A percentile compares a stretch with the other conserved stretches of the same genome.
phyloP scores from a whole-genome alignment of 148 eudicot genomes.

The Rhododendron molle region DNA sequence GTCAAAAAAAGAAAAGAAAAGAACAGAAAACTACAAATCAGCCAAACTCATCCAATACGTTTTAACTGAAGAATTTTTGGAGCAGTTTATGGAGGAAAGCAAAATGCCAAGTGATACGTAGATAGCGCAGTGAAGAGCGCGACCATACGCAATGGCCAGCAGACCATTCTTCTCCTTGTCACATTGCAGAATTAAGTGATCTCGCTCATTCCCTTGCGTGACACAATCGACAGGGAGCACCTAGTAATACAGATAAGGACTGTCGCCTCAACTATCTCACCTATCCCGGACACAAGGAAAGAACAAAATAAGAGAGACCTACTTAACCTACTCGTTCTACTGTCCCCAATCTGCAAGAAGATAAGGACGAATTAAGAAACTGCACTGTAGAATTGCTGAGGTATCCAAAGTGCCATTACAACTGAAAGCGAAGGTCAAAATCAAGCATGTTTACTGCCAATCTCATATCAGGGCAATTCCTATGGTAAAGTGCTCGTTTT shows the following conservation, averaged over 20 bases:
- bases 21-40: background rate
- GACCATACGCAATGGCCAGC: background rate
- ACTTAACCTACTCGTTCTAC: constrained; percentile 7
- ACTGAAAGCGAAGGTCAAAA: constrained; percentile 8
- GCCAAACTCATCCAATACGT: background rate
- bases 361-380: background rate
- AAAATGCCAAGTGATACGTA: background rate
- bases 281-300: constrained; percentile 5
- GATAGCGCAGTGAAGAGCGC: background rate
- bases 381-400: constrained; percentile 6
- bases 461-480: constrained; percentile 9
- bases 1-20: background rate
- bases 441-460: constrained; percentile 10
- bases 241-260: background rate
- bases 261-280: background rate
- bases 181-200: background rate
- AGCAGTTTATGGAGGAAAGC: background rate
- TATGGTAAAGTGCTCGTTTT: constrained; percentile 28
- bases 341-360: constrained; percentile 12
- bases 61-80: background rate
- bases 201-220: background rate
- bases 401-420: constrained; percentile 20
- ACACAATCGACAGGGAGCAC: background rate
- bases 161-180: background rate
- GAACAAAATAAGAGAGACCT: constrained; percentile 7